Evolutionary conservation across 75 land plant species (phyloP), one percentile per base, ranked within the genome.

Genomic region (Cryptomeria japonica): DNA sequence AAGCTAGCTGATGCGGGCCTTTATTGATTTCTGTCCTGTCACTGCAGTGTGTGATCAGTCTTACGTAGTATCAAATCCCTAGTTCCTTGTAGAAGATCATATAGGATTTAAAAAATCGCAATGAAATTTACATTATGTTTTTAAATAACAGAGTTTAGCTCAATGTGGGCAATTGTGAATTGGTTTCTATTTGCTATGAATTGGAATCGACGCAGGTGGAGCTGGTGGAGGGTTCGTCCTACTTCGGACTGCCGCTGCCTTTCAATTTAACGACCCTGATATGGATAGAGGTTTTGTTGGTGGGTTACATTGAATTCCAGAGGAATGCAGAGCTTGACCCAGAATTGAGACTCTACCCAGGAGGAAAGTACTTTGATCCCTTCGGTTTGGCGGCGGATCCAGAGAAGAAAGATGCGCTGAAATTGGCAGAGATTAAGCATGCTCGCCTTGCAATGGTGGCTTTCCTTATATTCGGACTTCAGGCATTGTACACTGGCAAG

Each of bases 371-470:
- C 91, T 98, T 98, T 87, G 99, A 98, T 86, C 99, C 99, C 0
- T 85, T 98, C 31, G 96, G 96, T 28, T 90, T 98, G 47, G 99
- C 99, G 1, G 84, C 93, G 16, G 99, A 98, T 85, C 97, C 98
- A 14, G 97, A 94, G 93, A 98, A 94, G 93, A 96, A 92, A 87
- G 97, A 90, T 44, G 87, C 80, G 19, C 92, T 98, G 38, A 97
- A 98, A 86, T 84, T 96, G 86, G 99, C 99, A 38, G 99, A 98
- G 92, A 95, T 98, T 88, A 98, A 98, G 95, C 99, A 98, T 89
- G 97, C 98, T 37, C 93, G 99, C 83, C 95, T 98, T 16, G 99
- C 99, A 90, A 98, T 98, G 99, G 97, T 98, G 37, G 99, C 88
- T 2, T 95, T 94, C 91, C 80, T 98, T 12, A 98, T 98, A 49